Percentiles rank a stretch among this genome's conserved stretches.
Conservation (phyloP, 169 alveolate genomes). For the Miamiensis avidus region DNA sequence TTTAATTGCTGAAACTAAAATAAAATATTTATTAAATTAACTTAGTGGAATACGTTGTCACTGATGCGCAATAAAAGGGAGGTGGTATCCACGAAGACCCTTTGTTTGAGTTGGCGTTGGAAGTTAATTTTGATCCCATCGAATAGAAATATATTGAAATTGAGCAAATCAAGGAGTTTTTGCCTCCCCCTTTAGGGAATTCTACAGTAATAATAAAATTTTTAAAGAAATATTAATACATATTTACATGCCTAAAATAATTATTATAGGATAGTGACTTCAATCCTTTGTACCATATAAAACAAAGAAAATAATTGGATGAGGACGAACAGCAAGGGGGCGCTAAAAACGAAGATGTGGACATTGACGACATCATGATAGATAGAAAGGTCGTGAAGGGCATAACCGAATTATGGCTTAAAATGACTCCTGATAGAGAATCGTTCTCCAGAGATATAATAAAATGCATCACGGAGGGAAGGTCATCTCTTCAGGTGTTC, state of each 20-base stretch:
- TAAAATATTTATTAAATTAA: too few relatives aligned
- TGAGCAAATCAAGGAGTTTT: slow-evolving; percentile 28
- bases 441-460: slow-evolving; percentile 36
- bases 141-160: slow-evolving; percentile 12
- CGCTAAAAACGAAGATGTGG: slow-evolving; percentile 27
- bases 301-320: slow-evolving; percentile 24
- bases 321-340: slow-evolving; percentile 32
- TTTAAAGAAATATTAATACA: neutral
- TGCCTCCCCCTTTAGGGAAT: slow-evolving; percentile 45
- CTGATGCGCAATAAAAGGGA: neutral
- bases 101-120: slow-evolving; percentile 5
- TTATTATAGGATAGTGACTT: neutral
- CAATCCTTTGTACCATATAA: neutral
- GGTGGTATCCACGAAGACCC: neutral
- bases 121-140: slow-evolving; percentile 17
- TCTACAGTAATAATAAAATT: slow-evolving; percentile 10
- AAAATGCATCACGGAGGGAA: slow-evolving; percentile 58
- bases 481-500: slow-evolving; percentile 54
- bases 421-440: slow-evolving; percentile 55
- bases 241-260: too few relatives aligned
- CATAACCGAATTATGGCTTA: slow-evolving; percentile 52
- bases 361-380: slow-evolving; percentile 31
- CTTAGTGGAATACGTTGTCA: neutral
- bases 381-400: slow-evolving; percentile 24
- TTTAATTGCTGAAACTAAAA: neutral